These are phyloP conservation scores for Penicillium sp. DNA, from an alignment of 2,329 filamentous ascomycete species.

Conservation along the genomic window DNA sequence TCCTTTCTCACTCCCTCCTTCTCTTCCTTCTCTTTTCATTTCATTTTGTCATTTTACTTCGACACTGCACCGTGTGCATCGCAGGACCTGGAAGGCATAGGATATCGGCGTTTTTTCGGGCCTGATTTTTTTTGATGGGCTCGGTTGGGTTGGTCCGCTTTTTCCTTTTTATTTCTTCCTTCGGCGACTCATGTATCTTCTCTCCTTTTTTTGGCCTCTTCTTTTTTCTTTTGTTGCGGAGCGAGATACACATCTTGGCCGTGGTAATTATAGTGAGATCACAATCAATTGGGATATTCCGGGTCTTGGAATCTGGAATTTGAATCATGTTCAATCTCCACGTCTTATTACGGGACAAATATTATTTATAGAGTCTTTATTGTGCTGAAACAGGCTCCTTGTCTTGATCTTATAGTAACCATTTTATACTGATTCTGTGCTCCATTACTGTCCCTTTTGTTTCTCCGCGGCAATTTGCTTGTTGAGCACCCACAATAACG, in stretches of 20 bases:
- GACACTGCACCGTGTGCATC: conserved; percentile 26
- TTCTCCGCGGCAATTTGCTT: conserved; percentile 35
- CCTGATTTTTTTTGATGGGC: conserved; percentile 6
- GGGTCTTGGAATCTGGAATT: background rate
- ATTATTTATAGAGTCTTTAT: background rate
- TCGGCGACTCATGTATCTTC: background rate
- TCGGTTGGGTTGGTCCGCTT: background rate
- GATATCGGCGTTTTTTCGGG: conserved; percentile 26
- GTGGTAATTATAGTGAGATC: conserved; percentile 26
- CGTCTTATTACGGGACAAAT: background rate
- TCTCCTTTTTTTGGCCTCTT: background rate
- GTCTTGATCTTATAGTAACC: background rate
- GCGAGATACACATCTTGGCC: conserved; percentile 12
- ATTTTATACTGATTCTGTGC: background rate
- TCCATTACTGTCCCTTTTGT: background rate
- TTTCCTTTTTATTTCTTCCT: conserved; percentile 10
- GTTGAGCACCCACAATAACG: conserved; percentile 38
- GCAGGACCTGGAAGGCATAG: conserved; percentile 28
- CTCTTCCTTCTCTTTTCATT: conserved; percentile 3
- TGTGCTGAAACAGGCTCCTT: background rate
- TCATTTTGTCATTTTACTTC: conserved; percentile 20
- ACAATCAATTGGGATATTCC: conserved; percentile 5
- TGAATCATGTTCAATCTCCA: background rate
- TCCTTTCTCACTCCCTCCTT: conserved; percentile 11
- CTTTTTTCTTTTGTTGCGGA: conserved; percentile 18